Conservation (phyloP, 2,329 filamentous ascomycete genomes). For the Fusarium cyanostomum region DNA sequence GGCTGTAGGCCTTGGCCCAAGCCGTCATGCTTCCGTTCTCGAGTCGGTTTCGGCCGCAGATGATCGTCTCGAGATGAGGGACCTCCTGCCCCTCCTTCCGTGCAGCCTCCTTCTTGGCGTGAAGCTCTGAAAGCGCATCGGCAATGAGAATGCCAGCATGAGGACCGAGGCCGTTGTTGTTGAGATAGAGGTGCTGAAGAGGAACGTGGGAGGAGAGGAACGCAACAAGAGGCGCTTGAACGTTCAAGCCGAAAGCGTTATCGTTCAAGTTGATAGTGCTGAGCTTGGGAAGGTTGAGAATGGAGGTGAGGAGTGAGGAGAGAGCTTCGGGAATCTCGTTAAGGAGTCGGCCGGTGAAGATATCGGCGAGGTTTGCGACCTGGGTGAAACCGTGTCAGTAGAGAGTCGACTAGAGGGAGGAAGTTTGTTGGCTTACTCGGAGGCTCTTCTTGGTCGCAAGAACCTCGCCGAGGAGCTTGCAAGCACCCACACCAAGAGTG, state of each 20-base stretch:
- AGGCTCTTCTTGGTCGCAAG: conserved; percentile 85
- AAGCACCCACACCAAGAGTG: conserved; percentile 90
- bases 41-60: conserved; percentile 94
- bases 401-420: not conserved
- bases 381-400: conserved; percentile 43
- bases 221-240: conserved; percentile 88
- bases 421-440: conserved; percentile 60
- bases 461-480: conserved; percentile 83
- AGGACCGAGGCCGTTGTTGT: conserved; percentile 97
- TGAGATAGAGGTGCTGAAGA: conserved; percentile 92
- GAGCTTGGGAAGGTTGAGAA: conserved; percentile 86
- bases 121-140: conserved; percentile 83
- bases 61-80: conserved; percentile 90
- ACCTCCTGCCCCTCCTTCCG: conserved; percentile 76
- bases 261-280: conserved; percentile 96
- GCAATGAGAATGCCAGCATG: conserved; percentile 90
- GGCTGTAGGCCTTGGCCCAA: conserved; percentile 88
- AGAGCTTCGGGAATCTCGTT: conserved; percentile 94
- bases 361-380: conserved; percentile 92
- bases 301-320: conserved; percentile 82
- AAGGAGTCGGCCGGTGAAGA: conserved; percentile 94
- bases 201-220: conserved; percentile 91
- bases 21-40: conserved; percentile 97
- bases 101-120: conserved; percentile 83
- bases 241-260: conserved; percentile 97